Percentiles rank a stretch among this genome's conserved stretches.
Evolutionary conservation across 768 basidiomycete species (phyloP).

Genomic region (Calocera viscosa): DNA sequence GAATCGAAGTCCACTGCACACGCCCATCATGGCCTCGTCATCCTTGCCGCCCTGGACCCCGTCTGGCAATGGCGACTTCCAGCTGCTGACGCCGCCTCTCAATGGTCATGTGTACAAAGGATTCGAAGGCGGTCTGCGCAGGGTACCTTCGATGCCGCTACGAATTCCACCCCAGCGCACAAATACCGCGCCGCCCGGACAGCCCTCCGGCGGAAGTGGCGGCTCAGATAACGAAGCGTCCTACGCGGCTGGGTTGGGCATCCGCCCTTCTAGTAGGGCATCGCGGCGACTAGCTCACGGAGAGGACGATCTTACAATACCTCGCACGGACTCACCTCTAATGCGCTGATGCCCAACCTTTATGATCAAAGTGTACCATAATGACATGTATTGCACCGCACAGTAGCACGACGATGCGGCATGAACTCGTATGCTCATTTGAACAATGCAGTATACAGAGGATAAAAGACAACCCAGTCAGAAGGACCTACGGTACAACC

Average conservation of each 20-base stretch:
- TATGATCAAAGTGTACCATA: background rate
- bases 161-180: background rate
- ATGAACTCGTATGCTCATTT: constrained; percentile 1
- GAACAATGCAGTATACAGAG: constrained; percentile 1
- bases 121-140: background rate
- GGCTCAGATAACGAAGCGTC: background rate
- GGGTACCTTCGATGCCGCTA: background rate
- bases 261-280: background rate
- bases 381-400: background rate
- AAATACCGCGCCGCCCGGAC: background rate
- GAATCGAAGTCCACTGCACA: constrained; percentile 1
- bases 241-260: background rate
- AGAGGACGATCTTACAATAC: background rate
- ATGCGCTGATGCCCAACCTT: background rate
- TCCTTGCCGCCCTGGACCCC: background rate
- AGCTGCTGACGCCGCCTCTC: background rate
- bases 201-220: background rate
- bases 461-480: background rate
- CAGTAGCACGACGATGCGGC: background rate
- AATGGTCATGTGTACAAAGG: background rate
- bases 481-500: background rate
- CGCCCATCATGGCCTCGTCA: background rate
- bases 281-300: background rate
- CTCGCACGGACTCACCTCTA: constrained; percentile 5
- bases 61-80: background rate